phyloP scores from a whole-genome alignment of 805 yeast species.

The Candida oleophila region DNA sequence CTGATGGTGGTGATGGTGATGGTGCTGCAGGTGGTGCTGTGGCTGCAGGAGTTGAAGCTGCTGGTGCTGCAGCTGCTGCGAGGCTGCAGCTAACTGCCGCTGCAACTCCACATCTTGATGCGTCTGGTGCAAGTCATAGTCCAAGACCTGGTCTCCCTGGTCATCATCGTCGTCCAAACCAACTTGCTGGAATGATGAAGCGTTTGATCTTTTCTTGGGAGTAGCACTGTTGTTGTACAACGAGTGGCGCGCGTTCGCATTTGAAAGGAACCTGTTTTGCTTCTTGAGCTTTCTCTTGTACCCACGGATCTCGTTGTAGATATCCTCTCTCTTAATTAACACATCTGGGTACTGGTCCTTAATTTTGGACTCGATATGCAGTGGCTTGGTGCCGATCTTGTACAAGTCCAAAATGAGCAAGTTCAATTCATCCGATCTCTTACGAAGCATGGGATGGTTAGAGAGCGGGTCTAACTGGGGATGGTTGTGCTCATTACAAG shows the following conservation, averaged over 20 bases:
- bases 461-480: slow-evolving; percentile 56
- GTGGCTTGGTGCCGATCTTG: slow-evolving; percentile 55
- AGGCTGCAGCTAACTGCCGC: slow-evolving; percentile 25
- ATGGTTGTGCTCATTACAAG: slow-evolving; percentile 58
- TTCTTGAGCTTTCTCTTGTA: slow-evolving; percentile 50
- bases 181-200: slow-evolving; percentile 24
- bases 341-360: slow-evolving; percentile 53
- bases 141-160: slow-evolving; percentile 16
- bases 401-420: slow-evolving; percentile 50
- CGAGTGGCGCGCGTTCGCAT: slow-evolving; percentile 12
- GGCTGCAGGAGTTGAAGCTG: slow-evolving; percentile 17
- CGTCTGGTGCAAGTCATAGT: slow-evolving; percentile 15
- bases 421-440: slow-evolving; percentile 52
- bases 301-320: slow-evolving; percentile 56
- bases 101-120: slow-evolving; percentile 23
- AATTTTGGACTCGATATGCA: slow-evolving; percentile 51
- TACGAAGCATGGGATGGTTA: slow-evolving; percentile 57
- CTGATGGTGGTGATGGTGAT: slow-evolving; percentile 8
- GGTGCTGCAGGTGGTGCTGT: slow-evolving; percentile 21
- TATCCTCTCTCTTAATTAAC: slow-evolving; percentile 55
- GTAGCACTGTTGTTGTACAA: slow-evolving; percentile 9
- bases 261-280: slow-evolving; percentile 29
- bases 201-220: slow-evolving; percentile 24
- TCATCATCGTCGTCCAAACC: slow-evolving; percentile 17
- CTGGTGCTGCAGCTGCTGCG: slow-evolving; percentile 16